Percentiles rank a stretch among this genome's conserved stretches.
phyloP scores from a whole-genome alignment of 2,329 filamentous ascomycete genomes.

The Beauveria asiatica region DNA sequence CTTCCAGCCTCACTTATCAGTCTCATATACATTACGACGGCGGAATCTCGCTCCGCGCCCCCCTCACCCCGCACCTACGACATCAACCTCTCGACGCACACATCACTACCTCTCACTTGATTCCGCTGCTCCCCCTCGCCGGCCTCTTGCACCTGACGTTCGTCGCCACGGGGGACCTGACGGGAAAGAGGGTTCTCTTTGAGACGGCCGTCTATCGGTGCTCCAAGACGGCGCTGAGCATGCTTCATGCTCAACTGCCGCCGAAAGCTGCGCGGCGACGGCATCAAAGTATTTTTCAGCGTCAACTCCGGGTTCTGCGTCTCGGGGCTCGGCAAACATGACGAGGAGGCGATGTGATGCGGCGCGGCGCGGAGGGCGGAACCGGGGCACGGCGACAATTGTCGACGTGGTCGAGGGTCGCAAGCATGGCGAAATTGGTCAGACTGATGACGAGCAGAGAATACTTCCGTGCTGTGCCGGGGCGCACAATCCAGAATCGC shows the following conservation, averaged over 20 bases:
- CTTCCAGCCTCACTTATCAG: no score
- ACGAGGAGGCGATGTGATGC: constrained; percentile 16
- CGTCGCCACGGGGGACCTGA: constrained; percentile 26
- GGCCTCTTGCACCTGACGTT: constrained; percentile 27
- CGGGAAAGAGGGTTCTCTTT: constrained; percentile 18
- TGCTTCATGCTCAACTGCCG: constrained; percentile 39
- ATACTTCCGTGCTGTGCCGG: neutral
- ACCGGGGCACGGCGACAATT: constrained; percentile 22
- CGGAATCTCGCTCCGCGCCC: constrained; percentile 21
- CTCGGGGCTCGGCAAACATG: constrained; percentile 26
- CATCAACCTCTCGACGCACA: constrained; percentile 37
- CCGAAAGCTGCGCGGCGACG: constrained; percentile 28
- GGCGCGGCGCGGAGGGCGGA: constrained; percentile 13
- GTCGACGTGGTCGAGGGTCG: constrained; percentile 33
- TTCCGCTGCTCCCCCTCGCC: constrained; percentile 38
- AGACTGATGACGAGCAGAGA: constrained; percentile 19
- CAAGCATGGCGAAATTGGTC: constrained; percentile 31
- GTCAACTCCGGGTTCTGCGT: constrained; percentile 33
- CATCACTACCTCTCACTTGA: constrained; percentile 26
- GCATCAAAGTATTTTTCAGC: constrained; percentile 29
- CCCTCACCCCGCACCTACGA: constrained; percentile 38
- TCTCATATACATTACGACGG: no score
- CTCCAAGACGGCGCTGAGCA: constrained; percentile 37
- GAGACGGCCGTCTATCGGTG: constrained; percentile 26
- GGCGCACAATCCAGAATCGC: no score